A percentile compares a stretch with the other conserved stretches of the same genome.
phyloP scores from a whole-genome alignment of 805 yeast species.

The Candida stauntonica region DNA sequence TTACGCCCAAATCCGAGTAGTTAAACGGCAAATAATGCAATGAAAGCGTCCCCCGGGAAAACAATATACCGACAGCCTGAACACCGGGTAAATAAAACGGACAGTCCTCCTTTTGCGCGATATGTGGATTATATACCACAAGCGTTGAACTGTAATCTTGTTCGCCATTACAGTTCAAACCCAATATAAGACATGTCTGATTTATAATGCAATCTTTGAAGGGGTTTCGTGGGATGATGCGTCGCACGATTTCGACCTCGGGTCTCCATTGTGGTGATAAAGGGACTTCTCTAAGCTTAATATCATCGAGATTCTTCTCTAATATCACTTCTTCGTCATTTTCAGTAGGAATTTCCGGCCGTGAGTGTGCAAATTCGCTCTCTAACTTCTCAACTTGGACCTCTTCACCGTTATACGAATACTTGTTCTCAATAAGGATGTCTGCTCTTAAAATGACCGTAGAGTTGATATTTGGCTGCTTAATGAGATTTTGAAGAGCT shows the following conservation, averaged over 20 bases:
- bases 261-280: slow-evolving; percentile 30
- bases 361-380: slow-evolving; percentile 24
- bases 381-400: slow-evolving; percentile 23
- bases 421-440: slow-evolving; percentile 50
- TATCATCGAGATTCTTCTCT: slow-evolving; percentile 37
- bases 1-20: slow-evolving; percentile 24
- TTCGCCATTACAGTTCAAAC: slow-evolving; percentile 24
- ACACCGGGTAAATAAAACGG: slow-evolving; percentile 93
- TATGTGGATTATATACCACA: slow-evolving; percentile 77
- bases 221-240: slow-evolving; percentile 90
- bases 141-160: slow-evolving; percentile 39
- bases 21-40: slow-evolving; percentile 72
- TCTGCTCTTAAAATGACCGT: slow-evolving; percentile 89
- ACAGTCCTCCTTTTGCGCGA: slow-evolving; percentile 49
- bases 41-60: slow-evolving; percentile 43
- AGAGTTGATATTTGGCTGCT: slow-evolving; percentile 87
- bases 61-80: slow-evolving; percentile 68
- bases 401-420: slow-evolving; percentile 29
- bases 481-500: slow-evolving; percentile 76
- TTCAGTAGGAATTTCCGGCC: slow-evolving; percentile 31
- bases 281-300: slow-evolving; percentile 32
- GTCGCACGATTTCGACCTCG: slow-evolving; percentile 58
- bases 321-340: slow-evolving; percentile 22
- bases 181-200: slow-evolving; percentile 70
- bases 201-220: slow-evolving; percentile 76